Evolutionary conservation across 2,329 filamentous ascomycete species (phyloP).

Genomic region (Emmonsiellopsis sp.): DNA sequence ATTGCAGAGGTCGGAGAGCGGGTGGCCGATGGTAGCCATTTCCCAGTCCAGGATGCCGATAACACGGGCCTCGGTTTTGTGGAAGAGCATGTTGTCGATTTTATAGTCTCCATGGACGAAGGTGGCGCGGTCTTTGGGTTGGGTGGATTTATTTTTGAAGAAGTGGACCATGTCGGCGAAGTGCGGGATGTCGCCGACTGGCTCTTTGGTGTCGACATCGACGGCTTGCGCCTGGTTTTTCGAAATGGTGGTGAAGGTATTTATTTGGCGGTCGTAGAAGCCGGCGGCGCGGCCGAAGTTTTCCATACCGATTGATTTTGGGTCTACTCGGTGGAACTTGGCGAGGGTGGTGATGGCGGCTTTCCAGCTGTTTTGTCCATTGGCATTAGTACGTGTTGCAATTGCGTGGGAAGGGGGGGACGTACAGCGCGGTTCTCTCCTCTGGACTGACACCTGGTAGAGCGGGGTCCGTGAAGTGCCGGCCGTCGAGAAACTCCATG

Average conservation of each 20-base stretch:
- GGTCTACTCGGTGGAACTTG: slow-evolving; percentile 68
- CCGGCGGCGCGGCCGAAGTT: slow-evolving; percentile 62
- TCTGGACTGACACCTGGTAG: slow-evolving; percentile 61
- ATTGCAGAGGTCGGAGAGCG: slow-evolving; percentile 82
- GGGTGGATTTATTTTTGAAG: slow-evolving; percentile 58
- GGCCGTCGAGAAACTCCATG: slow-evolving; percentile 90
- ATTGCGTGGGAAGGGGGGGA: slow-evolving; percentile 6
- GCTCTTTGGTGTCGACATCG: slow-evolving; percentile 66
- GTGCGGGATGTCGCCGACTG: slow-evolving; percentile 75
- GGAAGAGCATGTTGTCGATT: slow-evolving; percentile 83
- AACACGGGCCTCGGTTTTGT: slow-evolving; percentile 76
- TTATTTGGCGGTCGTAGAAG: slow-evolving; percentile 80
- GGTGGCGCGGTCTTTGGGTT: slow-evolving; percentile 67
- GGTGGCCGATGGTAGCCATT: slow-evolving; percentile 96
- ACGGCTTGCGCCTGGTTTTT: slow-evolving; percentile 63
- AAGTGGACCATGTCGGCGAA: slow-evolving; percentile 72
- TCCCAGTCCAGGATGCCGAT: slow-evolving; percentile 97
- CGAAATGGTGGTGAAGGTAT: slow-evolving; percentile 72
- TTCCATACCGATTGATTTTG: slow-evolving; percentile 56
- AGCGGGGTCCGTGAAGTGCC: slow-evolving; percentile 82
- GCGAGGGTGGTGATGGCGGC: slow-evolving; percentile 76
- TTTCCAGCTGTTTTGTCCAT: slow-evolving; percentile 52
- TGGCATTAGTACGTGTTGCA: neutral
- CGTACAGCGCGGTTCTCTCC: slow-evolving; percentile 63
- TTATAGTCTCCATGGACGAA: slow-evolving; percentile 96